Evolutionary conservation across 805 yeast species (phyloP).

Genomic region (Yamadazyma sp.): DNA sequence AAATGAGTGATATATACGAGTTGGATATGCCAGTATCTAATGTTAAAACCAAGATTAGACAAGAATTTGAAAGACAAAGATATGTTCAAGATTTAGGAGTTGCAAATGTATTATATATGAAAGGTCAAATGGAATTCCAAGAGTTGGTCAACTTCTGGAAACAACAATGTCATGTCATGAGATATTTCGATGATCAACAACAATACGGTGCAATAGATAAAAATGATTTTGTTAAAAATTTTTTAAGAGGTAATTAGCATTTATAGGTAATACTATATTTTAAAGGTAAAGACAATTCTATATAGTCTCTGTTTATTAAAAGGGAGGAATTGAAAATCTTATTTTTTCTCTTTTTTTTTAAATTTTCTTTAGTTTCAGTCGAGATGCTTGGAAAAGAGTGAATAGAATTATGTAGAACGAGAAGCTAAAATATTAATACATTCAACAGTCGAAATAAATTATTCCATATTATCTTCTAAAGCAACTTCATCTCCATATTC

Average conservation of each 20-base stretch:
- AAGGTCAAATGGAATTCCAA: slow-evolving; percentile 90
- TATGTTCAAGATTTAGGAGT: slow-evolving; percentile 65
- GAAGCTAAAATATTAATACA: slow-evolving; percentile 1
- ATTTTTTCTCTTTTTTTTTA: too few relatives aligned
- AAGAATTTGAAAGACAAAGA: slow-evolving; percentile 84
- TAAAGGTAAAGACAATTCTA: too few relatives aligned
- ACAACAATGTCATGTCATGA: slow-evolving; percentile 80
- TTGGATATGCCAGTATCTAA: slow-evolving; percentile 74
- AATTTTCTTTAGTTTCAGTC: too few relatives aligned
- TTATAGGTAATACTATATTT: too few relatives aligned
- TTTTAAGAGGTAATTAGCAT: slow-evolving; percentile 61
- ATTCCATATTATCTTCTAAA: slow-evolving; percentile 50
- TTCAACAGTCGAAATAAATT: slow-evolving; percentile 8
- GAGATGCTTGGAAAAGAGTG: too few relatives aligned
- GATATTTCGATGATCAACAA: slow-evolving; percentile 70
- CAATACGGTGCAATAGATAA: slow-evolving; percentile 52
- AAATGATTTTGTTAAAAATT: slow-evolving; percentile 67
- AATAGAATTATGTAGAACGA: not conserved
- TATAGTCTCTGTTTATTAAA: too few relatives aligned
- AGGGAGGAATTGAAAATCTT: too few relatives aligned
- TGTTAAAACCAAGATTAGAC: slow-evolving; percentile 80
- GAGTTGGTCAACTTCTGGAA: slow-evolving; percentile 88
- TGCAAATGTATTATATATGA: slow-evolving; percentile 66
- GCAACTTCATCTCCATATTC: slow-evolving; percentile 68
- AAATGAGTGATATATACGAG: slow-evolving; percentile 62